These are phyloP conservation scores for Rhizopus arrhizus DNA, from an alignment of 371 early-diverging fungal species.

Conservation along the genomic window DNA sequence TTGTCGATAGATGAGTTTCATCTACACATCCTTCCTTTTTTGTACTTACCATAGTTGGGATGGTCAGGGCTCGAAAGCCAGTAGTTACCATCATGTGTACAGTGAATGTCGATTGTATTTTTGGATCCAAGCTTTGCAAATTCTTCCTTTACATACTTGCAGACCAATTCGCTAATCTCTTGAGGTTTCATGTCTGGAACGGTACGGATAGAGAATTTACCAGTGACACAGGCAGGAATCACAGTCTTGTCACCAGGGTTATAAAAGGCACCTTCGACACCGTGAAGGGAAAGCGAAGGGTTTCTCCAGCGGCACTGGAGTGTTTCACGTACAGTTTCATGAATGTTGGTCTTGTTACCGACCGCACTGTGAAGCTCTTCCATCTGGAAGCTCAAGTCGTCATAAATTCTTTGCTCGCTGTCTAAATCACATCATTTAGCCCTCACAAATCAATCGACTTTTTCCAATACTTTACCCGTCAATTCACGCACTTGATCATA, in stretches of 20 bases:
- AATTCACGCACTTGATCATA: conserved; percentile 88
- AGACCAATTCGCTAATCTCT: conserved; percentile 74
- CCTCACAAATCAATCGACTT: neutral
- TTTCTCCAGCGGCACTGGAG: conserved; percentile 93
- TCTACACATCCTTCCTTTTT: neutral
- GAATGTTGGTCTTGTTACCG: conserved; percentile 79
- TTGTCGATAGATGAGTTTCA: neutral
- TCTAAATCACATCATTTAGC: conserved; percentile 14
- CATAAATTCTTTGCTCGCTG: conserved; percentile 83
- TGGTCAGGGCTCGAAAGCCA: conserved; percentile 93
- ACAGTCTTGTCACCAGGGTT: conserved; percentile 95
- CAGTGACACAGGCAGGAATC: conserved; percentile 92
- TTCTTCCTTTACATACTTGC: conserved; percentile 73
- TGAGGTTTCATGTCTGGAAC: conserved; percentile 91
- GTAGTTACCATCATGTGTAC: conserved; percentile 85
- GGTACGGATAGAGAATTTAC: conserved; percentile 96
- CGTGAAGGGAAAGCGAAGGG: conserved; percentile 95
- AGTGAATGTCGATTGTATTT: conserved; percentile 75
- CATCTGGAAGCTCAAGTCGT: conserved; percentile 79
- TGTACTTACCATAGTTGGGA: conserved; percentile 80
- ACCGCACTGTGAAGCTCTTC: conserved; percentile 80
- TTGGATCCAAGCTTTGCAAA: conserved; percentile 88
- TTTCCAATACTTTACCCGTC: conserved; percentile 54
- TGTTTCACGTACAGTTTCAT: conserved; percentile 70
- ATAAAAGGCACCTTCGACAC: conserved; percentile 96